phyloP scores from a whole-genome alignment of 345 rosid species.

The Laguncularia racemosa region DNA sequence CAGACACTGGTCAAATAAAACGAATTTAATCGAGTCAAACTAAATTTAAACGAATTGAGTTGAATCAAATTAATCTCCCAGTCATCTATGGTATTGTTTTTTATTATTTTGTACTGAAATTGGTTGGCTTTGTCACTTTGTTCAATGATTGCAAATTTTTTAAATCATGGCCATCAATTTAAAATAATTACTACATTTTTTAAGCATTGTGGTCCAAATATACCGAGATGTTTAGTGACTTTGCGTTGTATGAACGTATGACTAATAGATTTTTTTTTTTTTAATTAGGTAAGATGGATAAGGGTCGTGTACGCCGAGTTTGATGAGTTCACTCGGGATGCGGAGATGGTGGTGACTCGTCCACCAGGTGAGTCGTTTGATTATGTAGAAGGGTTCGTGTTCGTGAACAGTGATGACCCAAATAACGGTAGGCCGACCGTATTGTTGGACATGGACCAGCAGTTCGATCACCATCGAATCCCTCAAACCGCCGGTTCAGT shows the following conservation, averaged over 20 bases:
- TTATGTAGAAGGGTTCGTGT: constrained; percentile 87
- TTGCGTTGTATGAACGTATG: too few relatives aligned
- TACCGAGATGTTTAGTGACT: too few relatives aligned
- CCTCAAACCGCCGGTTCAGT: constrained; percentile 57
- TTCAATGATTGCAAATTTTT: too few relatives aligned
- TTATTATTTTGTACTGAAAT: too few relatives aligned
- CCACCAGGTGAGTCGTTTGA: constrained; percentile 51
- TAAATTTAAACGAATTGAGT: too few relatives aligned
- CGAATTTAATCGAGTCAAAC: too few relatives aligned
- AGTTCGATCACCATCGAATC: constrained; percentile 34
- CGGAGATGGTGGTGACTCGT: constrained; percentile 72
- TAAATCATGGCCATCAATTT: too few relatives aligned
- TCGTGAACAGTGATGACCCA: constrained; percentile 72
- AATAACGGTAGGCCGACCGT: constrained; percentile 88
- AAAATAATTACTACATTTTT: not conserved
- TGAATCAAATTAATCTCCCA: too few relatives aligned
- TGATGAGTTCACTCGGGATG: constrained; percentile 55
- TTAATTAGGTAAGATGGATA: constrained; percentile 84
- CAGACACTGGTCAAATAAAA: not conserved
- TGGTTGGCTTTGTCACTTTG: too few relatives aligned
- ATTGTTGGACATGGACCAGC: constrained; percentile 32
- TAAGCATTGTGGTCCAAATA: not conserved
- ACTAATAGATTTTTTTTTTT: not conserved
- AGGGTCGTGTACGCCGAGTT: constrained; percentile 74
- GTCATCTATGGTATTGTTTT: not conserved